Evolutionary conservation across 2,329 filamentous ascomycete species (phyloP), one percentile per base, ranked within the genome.

Genomic region (Teratosphaeriaceae sp.): DNA sequence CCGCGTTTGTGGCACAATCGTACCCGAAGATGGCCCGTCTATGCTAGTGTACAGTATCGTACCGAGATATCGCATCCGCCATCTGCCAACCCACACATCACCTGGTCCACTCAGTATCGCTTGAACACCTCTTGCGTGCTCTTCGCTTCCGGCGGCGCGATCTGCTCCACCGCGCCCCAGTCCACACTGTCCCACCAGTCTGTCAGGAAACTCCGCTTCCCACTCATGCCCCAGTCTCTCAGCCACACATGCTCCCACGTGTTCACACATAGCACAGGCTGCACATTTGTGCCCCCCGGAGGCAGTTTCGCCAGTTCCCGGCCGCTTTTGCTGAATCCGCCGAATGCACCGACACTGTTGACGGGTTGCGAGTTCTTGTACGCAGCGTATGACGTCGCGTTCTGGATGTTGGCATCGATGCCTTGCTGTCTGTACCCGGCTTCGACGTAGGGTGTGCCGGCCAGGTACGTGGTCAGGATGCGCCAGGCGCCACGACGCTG

Each of bases 171-270:
- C 48, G 76, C 72, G 38, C 81, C 69, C 92, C 92, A 98, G 67
- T 98, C 80, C 53, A 98, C 82, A 41, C 72, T 73, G 39, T 86
- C 68, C 92, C 92, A 98, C 90, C 90, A 97, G 31, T 75, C 74
- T 61, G 85, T 76, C 41, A 89, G 73, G 64, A 79, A 98, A 40
- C 71, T 67, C 41, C 73, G 71, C 79, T 96, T 98, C 38, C 87
- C 88, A 34, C 72, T 74, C 43, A 82, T 65, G 4, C 83, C 83
- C 65, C 85, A 96, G 64, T 97, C 88, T 43, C 78, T 76, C 63
- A 97, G 69, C 79, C 85, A 98, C 7, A 84, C 82, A 67, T 97
- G 92, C 72, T 97, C 84, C 92, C 92, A 98, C 4, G 88, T 95
- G 69, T 88, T 97, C 46, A 97, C 76, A 63, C 90, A 96, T 56